Evolutionary conservation across 331 rosid genomes (phyloP), one percentile per base, ranked within the genome.

Genomic region (Malus hybrid): DNA sequence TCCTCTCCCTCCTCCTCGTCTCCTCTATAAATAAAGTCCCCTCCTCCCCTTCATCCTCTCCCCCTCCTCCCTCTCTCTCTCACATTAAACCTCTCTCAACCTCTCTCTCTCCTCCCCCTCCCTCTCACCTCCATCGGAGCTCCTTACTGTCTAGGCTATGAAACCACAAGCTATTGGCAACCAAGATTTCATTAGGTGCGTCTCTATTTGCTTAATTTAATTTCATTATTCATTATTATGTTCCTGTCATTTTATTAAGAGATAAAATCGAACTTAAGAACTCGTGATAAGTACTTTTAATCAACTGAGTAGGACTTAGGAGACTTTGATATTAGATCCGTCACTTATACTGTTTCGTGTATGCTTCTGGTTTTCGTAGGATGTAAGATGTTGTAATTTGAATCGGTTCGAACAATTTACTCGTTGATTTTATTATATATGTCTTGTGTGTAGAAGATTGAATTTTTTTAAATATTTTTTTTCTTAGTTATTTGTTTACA

Each of bases 21-120:
- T 15, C 71, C 33, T 39, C 76, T 80, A 84, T 84, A 80, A 83
- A 80, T 77, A 52, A 48, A 19, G 6, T 10, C 16, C 69, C 63
- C 73, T 46, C 12, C 12, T 65, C 46, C 46, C 46, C 12, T 39
- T 39, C 46, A 39, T 39, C 46, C 46, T 39, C 56, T 50, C 56
- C 20, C n/a, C 56, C 56, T 16, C 58, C 34, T 11, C 19, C 18
- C 29, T 12, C 15, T 4, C 61, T 58, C 67, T 71, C 64, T 3
- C 44, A 26, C 74, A 39, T 52, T 70, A n/a, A 18, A 13, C 34
- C 66, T 26, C 30, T 61, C 2, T 61, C 52, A 13, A 36, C 0
- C 42, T 72, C 39, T 28, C 6, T 26, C 64, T 56, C 3, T 19
- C n/a, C 22, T 32, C 63, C 57, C 26, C 2, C n/a, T 34, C 24